These are phyloP conservation scores for Claviceps lovelessii DNA, from an alignment of 2,329 filamentous ascomycete species.

Conservation along the genomic window DNA sequence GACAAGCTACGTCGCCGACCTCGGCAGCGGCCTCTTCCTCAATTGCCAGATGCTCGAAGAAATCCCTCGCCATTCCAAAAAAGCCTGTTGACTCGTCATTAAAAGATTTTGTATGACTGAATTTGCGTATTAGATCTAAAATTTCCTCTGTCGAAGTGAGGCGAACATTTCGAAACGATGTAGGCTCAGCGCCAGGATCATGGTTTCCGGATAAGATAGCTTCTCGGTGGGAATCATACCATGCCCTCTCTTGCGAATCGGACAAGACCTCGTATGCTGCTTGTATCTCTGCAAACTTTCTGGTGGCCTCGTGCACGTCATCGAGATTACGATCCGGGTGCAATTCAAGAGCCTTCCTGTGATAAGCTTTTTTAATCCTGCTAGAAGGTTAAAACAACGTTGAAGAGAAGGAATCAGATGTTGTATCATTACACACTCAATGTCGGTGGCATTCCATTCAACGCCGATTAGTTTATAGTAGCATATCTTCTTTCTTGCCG, in stretches of 20 bases:
- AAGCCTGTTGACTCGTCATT: conserved; percentile 71
- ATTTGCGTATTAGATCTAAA: conserved; percentile 61
- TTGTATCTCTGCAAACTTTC: conserved; percentile 80
- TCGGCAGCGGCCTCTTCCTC: conserved; percentile 68
- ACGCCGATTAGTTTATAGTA: conserved; percentile 78
- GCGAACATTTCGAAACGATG: conserved; percentile 52
- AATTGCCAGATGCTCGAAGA: conserved; percentile 63
- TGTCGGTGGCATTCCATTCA: conserved; percentile 57
- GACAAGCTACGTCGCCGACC: conserved; percentile 44
- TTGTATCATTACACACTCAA: conserved; percentile 47
- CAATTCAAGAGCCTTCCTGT: conserved; percentile 76
- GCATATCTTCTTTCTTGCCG: conserved; percentile 46
- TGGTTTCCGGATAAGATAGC: conserved; percentile 61
- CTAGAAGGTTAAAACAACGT: not conserved
- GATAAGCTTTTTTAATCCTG: conserved; percentile 87
- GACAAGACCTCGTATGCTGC: conserved; percentile 91
- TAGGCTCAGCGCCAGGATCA: conserved; percentile 32
- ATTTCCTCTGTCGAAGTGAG: conserved; percentile 74
- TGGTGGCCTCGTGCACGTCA: conserved; percentile 70
- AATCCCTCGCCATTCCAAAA: conserved; percentile 62
- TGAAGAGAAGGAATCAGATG: not conserved
- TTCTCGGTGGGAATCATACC: conserved; percentile 92
- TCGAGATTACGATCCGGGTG: conserved; percentile 91
- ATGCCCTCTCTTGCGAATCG: conserved; percentile 86
- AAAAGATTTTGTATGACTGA: conserved; percentile 65